phyloP scores from a whole-genome alignment of 345 rosid genomes.

The Citrus trifoliata region DNA sequence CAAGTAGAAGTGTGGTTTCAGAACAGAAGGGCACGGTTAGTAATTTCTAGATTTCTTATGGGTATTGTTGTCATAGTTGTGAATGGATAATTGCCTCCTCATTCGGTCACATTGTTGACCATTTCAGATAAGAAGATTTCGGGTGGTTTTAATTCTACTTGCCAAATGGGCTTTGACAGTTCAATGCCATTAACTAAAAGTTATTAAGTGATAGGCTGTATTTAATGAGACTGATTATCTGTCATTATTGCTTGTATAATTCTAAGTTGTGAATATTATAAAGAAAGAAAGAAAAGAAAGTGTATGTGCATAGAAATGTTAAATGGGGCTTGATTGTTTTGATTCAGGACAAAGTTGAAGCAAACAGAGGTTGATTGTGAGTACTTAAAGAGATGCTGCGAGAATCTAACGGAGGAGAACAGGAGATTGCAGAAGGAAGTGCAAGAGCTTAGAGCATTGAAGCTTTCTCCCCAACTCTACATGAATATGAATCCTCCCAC shows the following conservation, averaged over 20 bases:
- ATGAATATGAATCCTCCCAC: conserved; percentile 92
- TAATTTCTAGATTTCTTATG: neutral
- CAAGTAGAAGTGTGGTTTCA: conserved; percentile 98
- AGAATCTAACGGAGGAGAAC: conserved; percentile 76
- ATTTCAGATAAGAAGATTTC: conserved; percentile 26
- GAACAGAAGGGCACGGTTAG: conserved; percentile 87
- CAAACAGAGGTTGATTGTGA: conserved; percentile 94
- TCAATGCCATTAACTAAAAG: too few species aligned
- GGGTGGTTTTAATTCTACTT: conserved; percentile 21
- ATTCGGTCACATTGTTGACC: conserved; percentile 22
- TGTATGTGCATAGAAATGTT: neutral
- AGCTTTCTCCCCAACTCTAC: conserved; percentile 78
- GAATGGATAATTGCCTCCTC: too few species aligned
- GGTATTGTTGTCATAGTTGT: conserved; percentile 7
- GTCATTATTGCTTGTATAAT: neutral
- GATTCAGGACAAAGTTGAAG: conserved; percentile 76
- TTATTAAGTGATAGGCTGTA: neutral
- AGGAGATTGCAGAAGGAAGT: conserved; percentile 80
- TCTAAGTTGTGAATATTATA: neutral
- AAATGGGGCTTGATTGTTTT: neutral
- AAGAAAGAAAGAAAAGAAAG: neutral
- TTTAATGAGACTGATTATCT: neutral
- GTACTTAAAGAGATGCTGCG: conserved; percentile 69
- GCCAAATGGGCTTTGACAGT: neutral
- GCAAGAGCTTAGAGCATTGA: conserved; percentile 76